Base-by-base conservation (phyloP, 495 filamentous ascomycete genomes). In the Annulohypoxylon bovei region DNA sequence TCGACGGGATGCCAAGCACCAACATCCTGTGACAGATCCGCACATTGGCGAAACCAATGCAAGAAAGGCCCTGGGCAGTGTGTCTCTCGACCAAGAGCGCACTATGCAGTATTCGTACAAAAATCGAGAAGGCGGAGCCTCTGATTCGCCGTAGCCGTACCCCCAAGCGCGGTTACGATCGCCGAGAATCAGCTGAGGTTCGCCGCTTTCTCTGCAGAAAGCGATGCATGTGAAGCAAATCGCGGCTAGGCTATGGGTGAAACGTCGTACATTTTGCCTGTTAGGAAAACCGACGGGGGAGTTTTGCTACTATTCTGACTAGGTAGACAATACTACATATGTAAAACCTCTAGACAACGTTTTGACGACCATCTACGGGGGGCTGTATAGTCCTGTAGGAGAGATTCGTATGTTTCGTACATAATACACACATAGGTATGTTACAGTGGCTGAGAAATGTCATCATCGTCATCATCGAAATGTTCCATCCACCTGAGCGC, bases 21-120 rank as follows among this genome's bases (percentile, higher is more conserved):
- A 50, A 30, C 53, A 60, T 56, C 30, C 70, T 72, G 70, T 65
- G 70, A 72, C 70, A 72, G 70, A 72, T 68, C 70, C 70, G 64
- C 60, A 65, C 40, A 49, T 68, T 72, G 40, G 68, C 68, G 70
- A 72, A 72, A 72, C 70, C 35, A 56, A 62, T 63, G 68, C 63
- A 67, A 55, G 68, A 67, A 67, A 44, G 52, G 35, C 30, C 22
- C 40, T 47, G 27, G 9, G 22, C n/a, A 5, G 44, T 56, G 6
- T 64, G 27, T 56, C 42, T 47, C 40, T 56, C 28, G 27, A 44
- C 14, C 32, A n/a, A 16, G 11, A 23, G 7, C 14, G 16, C n/a
- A n/a, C n/a, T n/a, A n/a, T n/a, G n/a, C n/a, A n/a, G n/a, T 44
- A 47, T 55, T 47, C 50, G 23, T 14, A 32, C 6, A 25, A 66